Evolutionary conservation across 78 protist genomes (phyloP).

Genomic region (slime mould (Dictyostelium discoideum)): DNA sequence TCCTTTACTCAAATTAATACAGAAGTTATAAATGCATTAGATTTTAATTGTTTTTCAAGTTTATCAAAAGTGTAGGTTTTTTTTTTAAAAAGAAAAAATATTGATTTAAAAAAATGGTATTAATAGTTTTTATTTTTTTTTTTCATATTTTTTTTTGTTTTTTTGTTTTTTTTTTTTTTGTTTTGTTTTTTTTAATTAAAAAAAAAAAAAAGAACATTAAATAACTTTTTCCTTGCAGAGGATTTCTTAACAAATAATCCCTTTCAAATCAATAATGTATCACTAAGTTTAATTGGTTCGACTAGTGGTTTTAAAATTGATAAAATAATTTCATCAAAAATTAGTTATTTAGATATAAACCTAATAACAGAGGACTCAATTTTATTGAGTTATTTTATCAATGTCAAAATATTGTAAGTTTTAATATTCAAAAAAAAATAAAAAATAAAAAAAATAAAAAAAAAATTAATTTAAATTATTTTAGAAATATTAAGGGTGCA

Average conservation of each 20-base stretch:
- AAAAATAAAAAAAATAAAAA: no score
- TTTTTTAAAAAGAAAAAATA: no score
- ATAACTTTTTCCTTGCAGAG: background rate
- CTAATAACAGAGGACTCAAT: background rate
- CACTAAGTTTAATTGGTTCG: background rate
- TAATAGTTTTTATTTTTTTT: no score
- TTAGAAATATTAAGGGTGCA: background rate
- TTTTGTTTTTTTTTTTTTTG: no score
- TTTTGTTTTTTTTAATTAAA: no score
- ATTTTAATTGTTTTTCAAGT: background rate
- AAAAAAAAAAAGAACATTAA: background rate
- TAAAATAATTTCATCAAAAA: background rate
- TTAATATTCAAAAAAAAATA: no score
- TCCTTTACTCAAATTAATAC: background rate
- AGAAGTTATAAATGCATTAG: background rate
- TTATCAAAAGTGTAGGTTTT: background rate
- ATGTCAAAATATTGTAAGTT: background rate
- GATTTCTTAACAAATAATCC: background rate
- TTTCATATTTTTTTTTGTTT: no score
- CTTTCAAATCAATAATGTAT: background rate
- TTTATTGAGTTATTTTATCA: background rate
- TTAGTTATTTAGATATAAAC: background rate
- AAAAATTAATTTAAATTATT: no score
- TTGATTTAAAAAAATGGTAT: no score
- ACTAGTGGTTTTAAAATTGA: background rate